Evolutionary conservation across 208 protist genomes (phyloP).

Genomic region (Trichomonas tenax): DNA sequence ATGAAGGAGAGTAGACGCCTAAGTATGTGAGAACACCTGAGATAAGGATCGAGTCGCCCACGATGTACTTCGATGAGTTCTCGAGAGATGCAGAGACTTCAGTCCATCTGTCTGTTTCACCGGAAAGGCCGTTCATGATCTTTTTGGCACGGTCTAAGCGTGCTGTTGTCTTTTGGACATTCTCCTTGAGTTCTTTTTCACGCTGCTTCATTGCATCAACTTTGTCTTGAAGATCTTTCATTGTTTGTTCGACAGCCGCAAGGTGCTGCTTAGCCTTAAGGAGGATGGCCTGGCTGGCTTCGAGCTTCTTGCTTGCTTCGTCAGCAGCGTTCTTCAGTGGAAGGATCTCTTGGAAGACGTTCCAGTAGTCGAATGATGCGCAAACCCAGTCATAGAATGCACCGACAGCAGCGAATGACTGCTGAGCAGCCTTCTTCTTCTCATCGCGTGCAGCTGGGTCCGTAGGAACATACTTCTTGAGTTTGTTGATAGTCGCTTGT

Average conservation of each 20-base stretch:
- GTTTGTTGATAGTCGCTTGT: slow-evolving; percentile 72
- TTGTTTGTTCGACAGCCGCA: slow-evolving; percentile 68
- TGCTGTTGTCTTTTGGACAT: slow-evolving; percentile 26
- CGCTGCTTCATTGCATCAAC: slow-evolving; percentile 76
- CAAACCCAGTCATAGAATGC: slow-evolving; percentile 48
- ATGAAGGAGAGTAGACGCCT: slow-evolving; percentile 81
- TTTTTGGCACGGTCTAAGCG: slow-evolving; percentile 57
- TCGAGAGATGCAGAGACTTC: slow-evolving; percentile 48
- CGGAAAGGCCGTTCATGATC: slow-evolving; percentile 74
- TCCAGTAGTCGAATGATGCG: slow-evolving; percentile 53
- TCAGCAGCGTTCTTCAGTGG: slow-evolving; percentile 78
- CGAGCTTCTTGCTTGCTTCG: slow-evolving; percentile 63
- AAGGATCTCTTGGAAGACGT: slow-evolving; percentile 80
- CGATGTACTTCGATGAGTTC: slow-evolving; percentile 34
- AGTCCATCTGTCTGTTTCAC: slow-evolving; percentile 79
- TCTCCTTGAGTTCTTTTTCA: slow-evolving; percentile 43
- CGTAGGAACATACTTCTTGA: slow-evolving; percentile 73
- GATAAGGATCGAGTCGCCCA: slow-evolving; percentile 83
- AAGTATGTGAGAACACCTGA: slow-evolving; percentile 90
- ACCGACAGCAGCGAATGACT: slow-evolving; percentile 36
- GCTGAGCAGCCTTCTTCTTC: neutral
- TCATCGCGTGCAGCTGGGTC: slow-evolving; percentile 38
- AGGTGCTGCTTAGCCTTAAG: slow-evolving; percentile 42
- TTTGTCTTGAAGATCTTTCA: slow-evolving; percentile 64
- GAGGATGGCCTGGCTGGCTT: slow-evolving; percentile 7